Evolutionary conservation across 2,329 filamentous ascomycete species (phyloP).

Genomic region (Fusarium lyarnte): DNA sequence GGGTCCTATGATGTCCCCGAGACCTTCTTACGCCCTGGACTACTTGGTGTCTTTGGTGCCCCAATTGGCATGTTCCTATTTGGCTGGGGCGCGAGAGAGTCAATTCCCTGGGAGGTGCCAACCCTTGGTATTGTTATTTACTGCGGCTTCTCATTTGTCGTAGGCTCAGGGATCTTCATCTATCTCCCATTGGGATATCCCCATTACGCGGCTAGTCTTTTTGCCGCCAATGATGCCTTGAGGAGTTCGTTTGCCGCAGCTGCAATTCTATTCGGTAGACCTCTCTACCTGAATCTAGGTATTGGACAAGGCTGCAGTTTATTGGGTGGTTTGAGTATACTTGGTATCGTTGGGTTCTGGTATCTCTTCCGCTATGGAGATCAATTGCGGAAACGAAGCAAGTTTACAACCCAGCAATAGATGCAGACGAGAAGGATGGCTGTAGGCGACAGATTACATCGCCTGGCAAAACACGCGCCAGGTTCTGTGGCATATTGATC

Average conservation of each 20-base stretch:
- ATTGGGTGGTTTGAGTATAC: not conserved
- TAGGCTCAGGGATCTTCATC: not conserved
- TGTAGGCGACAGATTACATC: rapidly evolving
- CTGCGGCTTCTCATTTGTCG: not conserved
- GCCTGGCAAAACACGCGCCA: not conserved
- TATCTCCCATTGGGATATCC: not conserved
- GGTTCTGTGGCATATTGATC: too few species aligned
- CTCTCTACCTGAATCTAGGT: not conserved
- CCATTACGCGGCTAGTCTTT: not conserved
- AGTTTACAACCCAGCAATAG: not conserved
- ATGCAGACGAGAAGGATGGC: not conserved
- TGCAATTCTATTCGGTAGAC: not conserved
- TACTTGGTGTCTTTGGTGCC: not conserved
- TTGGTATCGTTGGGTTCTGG: not conserved
- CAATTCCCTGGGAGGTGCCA: not conserved
- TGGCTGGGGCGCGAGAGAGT: not conserved
- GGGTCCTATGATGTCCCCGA: not conserved
- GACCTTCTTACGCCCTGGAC: not conserved
- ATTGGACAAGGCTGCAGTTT: not conserved
- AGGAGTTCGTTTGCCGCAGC: not conserved
- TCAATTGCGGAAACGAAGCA: not conserved
- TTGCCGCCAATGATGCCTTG: not conserved
- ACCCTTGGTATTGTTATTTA: not conserved
- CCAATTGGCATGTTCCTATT: not conserved
- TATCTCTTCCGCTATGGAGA: not conserved